A percentile compares a stretch with the other conserved stretches of the same genome.
Conservation (phyloP, 2,329 filamentous ascomycete species). For the Blumeria graminis region DNA sequence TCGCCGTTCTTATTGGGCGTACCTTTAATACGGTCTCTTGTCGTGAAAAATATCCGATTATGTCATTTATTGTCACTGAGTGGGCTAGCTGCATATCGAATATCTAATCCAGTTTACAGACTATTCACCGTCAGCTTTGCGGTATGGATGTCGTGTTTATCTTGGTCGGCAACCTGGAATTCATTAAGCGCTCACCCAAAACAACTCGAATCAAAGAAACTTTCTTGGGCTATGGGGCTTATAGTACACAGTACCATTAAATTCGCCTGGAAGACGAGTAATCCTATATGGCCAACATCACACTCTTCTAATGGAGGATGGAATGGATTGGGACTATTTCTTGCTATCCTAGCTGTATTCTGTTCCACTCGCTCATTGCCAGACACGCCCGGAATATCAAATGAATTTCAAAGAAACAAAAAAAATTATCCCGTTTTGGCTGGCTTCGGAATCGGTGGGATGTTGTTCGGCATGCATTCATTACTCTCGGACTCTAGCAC, state of each 20-base stretch:
- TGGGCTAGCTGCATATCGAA: constrained; percentile 57
- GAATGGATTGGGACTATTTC: constrained; percentile 58
- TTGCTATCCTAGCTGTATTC: constrained; percentile 54
- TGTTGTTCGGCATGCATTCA: constrained; percentile 79
- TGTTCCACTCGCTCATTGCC: constrained; percentile 46
- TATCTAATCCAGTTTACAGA: constrained; percentile 46
- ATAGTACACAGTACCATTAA: constrained; percentile 73
- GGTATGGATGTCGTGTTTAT: constrained; percentile 55
- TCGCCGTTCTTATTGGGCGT: constrained; percentile 61
- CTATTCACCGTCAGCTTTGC: constrained; percentile 64
- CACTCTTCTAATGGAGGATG: constrained; percentile 73
- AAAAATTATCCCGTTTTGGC: constrained; percentile 47
- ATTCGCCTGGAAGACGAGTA: constrained; percentile 84
- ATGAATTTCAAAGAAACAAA: constrained; percentile 26
- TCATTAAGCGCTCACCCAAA: constrained; percentile 50
- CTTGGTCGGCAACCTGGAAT: constrained; percentile 64
- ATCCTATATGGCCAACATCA: constrained; percentile 91
- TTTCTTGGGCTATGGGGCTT: constrained; percentile 60
- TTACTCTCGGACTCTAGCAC: constrained; percentile 91
- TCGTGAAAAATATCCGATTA: constrained; percentile 42
- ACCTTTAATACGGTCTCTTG: constrained; percentile 38
- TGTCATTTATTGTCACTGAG: constrained; percentile 55
- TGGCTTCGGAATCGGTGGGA: constrained; percentile 53
- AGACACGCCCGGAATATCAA: constrained; percentile 16
- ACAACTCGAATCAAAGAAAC: constrained; percentile 57